Base-by-base conservation (phyloP, 2,329 filamentous ascomycete genomes). In the Phaeosphaeriaceae sp. region DNA sequence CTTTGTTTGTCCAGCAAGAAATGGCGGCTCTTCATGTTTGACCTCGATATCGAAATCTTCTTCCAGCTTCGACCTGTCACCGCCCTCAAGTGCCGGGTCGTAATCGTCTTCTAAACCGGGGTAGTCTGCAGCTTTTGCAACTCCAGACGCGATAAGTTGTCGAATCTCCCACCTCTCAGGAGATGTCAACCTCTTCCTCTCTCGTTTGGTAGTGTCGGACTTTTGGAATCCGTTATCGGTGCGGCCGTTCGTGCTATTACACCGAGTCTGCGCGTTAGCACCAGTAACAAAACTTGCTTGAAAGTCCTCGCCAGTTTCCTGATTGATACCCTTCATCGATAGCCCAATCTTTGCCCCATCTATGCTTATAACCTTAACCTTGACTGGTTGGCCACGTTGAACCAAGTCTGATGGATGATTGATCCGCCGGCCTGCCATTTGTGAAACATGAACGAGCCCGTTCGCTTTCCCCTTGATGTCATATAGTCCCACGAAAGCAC, bases 41-140 rank as follows among this genome's bases (percentile, higher is more conserved):
- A 99, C 90, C 73, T 99, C 94, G 56, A 99, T 99, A 64, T 99
- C 94, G 4, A 99, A 86, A 67, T 99, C 94, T 73, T 97, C 90
- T 70, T 99, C 94, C 56, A 97, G 82, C 69, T 97, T 92, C 72
- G 97, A 87, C 43, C 90, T 87, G 13, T 87, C 90, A 58, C 96
- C 90, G 13, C 92, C 93, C 20, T 87, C 88, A 18, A 97, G 78
- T 0, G 90, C 92, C 13, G 90, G 88, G 55, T 96, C 88, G 71
- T 95, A 96, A 48, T 97, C 92, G 61, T 97, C 91, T 60, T 97
- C 90, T 20, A 97, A 82, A 56, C 97, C 93, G 0, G 94, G 94
- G 68, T 96, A 97, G 62, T 97, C 93, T 0, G 90, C 89, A 0
- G 91, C 92, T 63, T 94, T 96, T 15, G 91, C 88, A 7, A 95